Evolutionary conservation across 352 stramenopile genomes (phyloP), one percentile per base, ranked within the genome.

Genomic region (Phytopythium litorale): DNA sequence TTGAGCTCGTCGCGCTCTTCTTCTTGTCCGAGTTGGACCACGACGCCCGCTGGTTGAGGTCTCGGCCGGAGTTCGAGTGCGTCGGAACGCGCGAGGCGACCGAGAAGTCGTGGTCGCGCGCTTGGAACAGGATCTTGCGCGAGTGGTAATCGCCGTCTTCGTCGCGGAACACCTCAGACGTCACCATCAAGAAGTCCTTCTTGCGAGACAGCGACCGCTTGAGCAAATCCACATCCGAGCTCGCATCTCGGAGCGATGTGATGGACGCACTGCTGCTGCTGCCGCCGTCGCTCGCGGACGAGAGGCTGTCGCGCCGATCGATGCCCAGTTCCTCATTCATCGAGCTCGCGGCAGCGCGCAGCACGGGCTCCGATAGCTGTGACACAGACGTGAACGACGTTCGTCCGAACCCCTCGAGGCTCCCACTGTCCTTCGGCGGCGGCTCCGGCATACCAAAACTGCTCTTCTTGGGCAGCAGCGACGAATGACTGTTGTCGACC

Each of bases 121-220:
- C 85, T 57, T 96, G 87, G 60, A 96, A 96, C 3, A 96, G 67
- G 67, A 96, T 91, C 62, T 96, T 96, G n/a, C 87, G 83, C 30
- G 81, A 85, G 62, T 96, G 87, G 58, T 90, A 94, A 68, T 92
- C 87, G 21, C 87, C 87, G 11, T 84, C 83, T 65, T 94, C 79
- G 58, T 89, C 77, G 56, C 85, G 85, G 46, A 96, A 94, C n/a
- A 96, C 87, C 55, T 96, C 85, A 0, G 84, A 93, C 16, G 87
- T 96, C 28, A 96, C 86, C 88, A 96, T 96, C 48, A 96, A 68
- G 51, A 96, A 96, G 62, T 96, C 88, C 42, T 94, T 92, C 60
- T 95, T 93, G 18, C 88, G 79, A 40, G 84, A 93, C 2, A 96
- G 72, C 50, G 85, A 91, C 4, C 87, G 80, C 66, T 94, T 93